These are phyloP conservation scores for Avicennia marina DNA, from an alignment of 257 asterid genomes.

Conservation along the genomic window DNA sequence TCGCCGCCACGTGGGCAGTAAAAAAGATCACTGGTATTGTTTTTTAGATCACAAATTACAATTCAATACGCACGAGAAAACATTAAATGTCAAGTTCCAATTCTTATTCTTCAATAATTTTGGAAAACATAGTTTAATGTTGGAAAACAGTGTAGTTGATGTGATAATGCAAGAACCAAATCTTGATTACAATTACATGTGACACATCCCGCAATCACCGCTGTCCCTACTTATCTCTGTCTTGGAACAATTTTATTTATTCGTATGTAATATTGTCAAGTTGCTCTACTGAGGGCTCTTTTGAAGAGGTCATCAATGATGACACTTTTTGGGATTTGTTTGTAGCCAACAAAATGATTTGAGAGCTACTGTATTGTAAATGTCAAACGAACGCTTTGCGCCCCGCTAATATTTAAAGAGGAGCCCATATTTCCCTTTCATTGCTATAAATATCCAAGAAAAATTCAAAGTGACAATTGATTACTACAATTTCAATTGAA, in stretches of 20 bases:
- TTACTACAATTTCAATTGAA: no score
- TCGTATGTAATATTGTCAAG: slow-evolving; percentile 7
- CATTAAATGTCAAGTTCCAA: background rate
- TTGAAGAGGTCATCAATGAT: slow-evolving; percentile 23
- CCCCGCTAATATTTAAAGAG: no score
- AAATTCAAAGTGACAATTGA: no score
- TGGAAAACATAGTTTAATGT: background rate
- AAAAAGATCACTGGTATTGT: no score
- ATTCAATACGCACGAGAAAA: background rate
- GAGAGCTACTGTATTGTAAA: no score
- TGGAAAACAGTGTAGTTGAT: background rate
- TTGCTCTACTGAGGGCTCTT: slow-evolving; percentile 16
- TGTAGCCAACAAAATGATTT: slow-evolving; percentile 20
- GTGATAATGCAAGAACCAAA: slow-evolving; percentile 15
- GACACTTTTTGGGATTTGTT: slow-evolving; percentile 7
- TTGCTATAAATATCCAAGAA: no score
- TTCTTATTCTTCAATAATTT: slow-evolving; percentile 3
- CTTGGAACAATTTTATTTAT: background rate
- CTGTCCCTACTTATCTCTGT: slow-evolving; percentile 21
- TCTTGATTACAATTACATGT: background rate
- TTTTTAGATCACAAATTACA: background rate
- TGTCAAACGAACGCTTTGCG: no score
- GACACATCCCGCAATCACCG: slow-evolving; percentile 16
- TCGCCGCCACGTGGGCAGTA: no score
- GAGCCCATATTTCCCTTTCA: no score